phyloP scores from a whole-genome alignment of 208 protist genomes.

The Wallacemonas sp. region DNA sequence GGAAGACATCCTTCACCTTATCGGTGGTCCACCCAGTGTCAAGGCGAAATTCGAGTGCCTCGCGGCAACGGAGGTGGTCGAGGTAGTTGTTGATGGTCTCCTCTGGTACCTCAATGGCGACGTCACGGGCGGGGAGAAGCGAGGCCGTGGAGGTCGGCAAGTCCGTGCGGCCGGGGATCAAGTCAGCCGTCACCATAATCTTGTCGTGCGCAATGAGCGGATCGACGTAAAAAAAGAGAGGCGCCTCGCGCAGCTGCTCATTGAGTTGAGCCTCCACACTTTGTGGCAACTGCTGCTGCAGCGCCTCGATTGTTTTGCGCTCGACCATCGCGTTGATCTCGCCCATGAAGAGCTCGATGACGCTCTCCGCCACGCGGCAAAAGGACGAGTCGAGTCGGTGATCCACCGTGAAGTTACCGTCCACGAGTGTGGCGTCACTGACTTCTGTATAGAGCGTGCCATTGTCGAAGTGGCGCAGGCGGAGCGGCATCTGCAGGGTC shows the following conservation, averaged over 20 bases:
- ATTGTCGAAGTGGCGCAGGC: constrained; percentile 30
- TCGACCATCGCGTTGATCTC: constrained; percentile 56
- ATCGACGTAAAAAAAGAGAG: constrained; percentile 12
- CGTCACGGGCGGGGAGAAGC: constrained; percentile 13
- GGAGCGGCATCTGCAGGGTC: constrained; percentile 23
- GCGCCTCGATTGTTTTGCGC: constrained; percentile 31
- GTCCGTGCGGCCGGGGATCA: not conserved
- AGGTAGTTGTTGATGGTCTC: constrained; percentile 48
- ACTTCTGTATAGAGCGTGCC: constrained; percentile 28
- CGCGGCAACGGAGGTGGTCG: constrained; percentile 16
- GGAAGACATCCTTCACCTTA: constrained; percentile 50
- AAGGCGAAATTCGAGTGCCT: constrained; percentile 20
- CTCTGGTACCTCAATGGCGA: constrained; percentile 30
- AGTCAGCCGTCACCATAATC: constrained; percentile 4
- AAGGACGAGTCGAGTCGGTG: constrained; percentile 41
- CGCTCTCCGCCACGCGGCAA: constrained; percentile 43
- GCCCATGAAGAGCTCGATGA: constrained; percentile 55
- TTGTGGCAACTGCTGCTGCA: constrained; percentile 24
- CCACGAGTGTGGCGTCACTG: constrained; percentile 13
- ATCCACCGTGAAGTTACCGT: constrained; percentile 39
- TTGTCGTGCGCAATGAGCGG: not conserved
- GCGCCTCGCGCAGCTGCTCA: constrained; percentile 2
- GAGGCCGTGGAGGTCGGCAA: not conserved
- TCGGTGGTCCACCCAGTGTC: constrained; percentile 41
- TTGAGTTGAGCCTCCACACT: constrained; percentile 7